phyloP scores from a whole-genome alignment of 1,139 yeast species.

The Pneumocystis canis region DNA sequence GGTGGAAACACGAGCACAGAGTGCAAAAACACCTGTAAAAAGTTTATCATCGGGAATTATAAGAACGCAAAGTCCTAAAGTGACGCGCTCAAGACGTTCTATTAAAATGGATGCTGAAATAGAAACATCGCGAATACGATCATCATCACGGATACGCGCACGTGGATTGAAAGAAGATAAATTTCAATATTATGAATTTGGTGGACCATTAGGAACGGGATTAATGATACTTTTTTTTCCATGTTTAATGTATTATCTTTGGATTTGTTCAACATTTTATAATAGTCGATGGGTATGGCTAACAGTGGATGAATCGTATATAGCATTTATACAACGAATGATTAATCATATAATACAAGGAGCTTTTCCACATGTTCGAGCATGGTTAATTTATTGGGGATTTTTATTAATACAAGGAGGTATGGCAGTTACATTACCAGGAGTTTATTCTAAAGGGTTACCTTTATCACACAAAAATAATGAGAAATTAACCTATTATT shows the following conservation, averaged over 20 bases:
- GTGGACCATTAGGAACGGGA: conserved; percentile 81
- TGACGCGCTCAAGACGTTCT: neutral
- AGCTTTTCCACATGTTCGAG: conserved; percentile 54
- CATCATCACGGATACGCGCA: neutral
- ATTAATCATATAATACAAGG: conserved; percentile 34
- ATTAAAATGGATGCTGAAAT: neutral
- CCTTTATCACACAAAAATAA: conserved; percentile 69
- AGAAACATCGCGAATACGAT: neutral
- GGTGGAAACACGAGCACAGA: neutral
- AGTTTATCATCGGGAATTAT: neutral
- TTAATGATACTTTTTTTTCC: conserved; percentile 96
- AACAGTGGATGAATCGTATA: conserved; percentile 40
- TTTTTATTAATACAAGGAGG: conserved; percentile 58
- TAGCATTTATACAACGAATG: conserved; percentile 38
- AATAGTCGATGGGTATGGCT: conserved; percentile 64
- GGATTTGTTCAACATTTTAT: conserved; percentile 77
- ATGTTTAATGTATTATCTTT: conserved; percentile 86
- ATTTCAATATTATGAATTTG: conserved; percentile 54
- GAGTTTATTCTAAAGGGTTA: conserved; percentile 88
- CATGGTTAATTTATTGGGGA: conserved; percentile 56
- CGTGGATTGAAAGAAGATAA: conserved; percentile 22
- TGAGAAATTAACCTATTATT: conserved; percentile 74
- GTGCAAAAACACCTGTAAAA: neutral
- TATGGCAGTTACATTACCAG: conserved; percentile 81
- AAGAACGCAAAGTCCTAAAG: neutral